phyloP scores from a whole-genome alignment of 2,329 filamentous ascomycete genomes.

The Exophiala bonariae region DNA sequence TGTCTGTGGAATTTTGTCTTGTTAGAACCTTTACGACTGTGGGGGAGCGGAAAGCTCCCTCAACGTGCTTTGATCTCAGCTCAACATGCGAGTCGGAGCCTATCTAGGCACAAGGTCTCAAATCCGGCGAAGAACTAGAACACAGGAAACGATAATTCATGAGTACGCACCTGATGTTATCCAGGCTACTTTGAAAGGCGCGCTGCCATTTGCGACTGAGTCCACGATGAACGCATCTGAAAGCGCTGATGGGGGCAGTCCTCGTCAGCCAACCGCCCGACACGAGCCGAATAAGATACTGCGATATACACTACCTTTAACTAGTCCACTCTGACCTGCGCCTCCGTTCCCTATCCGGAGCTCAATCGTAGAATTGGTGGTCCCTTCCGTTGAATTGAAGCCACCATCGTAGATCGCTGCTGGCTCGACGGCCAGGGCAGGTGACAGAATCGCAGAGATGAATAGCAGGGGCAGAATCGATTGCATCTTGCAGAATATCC shows the following conservation, averaged over 20 bases:
- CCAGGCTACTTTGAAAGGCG: conserved; percentile 46
- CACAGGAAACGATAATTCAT: no score
- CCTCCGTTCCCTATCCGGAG: conserved; percentile 36
- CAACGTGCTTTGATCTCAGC: no score
- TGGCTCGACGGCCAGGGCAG: not conserved
- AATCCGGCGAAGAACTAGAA: no score
- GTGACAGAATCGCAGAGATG: not conserved
- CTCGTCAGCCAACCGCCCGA: not conserved
- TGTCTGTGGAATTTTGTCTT: conserved; percentile 35
- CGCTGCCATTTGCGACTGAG: conserved; percentile 24
- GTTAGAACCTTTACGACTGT: no score
- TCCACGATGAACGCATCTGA: conserved; percentile 40
- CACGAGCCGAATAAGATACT: not conserved
- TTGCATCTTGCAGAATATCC: no score
- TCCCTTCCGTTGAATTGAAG: conserved; percentile 1
- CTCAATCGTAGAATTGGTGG: not conserved
- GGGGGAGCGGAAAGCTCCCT: no score
- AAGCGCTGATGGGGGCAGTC: conserved; percentile 28
- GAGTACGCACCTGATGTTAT: conserved; percentile 35
- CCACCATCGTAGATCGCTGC: conserved; percentile 6
- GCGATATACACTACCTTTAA: conserved; percentile 15
- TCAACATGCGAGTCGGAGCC: no score
- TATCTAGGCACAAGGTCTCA: no score
- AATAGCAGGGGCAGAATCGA: no score
- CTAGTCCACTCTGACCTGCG: conserved; percentile 35